These are phyloP conservation scores for Dissophora globulifera DNA, from an alignment of 192 early-diverging fungal species.

Conservation along the genomic window DNA sequence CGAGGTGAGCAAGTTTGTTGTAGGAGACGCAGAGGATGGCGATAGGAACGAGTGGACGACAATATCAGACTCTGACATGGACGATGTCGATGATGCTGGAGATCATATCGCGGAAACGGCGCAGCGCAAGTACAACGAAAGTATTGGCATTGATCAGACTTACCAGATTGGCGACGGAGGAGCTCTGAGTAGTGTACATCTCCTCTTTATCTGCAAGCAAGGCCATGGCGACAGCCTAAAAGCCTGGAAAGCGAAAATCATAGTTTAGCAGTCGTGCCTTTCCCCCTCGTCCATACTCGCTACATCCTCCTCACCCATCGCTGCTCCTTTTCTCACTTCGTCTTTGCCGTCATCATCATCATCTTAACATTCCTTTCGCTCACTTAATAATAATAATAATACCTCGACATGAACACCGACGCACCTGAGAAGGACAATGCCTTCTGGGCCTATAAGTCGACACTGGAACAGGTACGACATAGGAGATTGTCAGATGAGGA, in stretches of 20 bases:
- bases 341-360: too few species aligned
- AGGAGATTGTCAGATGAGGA: too few species aligned
- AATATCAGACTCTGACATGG: not conserved
- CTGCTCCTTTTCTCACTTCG: too few species aligned
- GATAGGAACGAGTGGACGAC: not conserved
- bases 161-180: constrained; percentile 38
- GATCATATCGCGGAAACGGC: too few species aligned
- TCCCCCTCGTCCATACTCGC: not conserved
- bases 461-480: constrained; percentile 48
- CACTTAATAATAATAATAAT: not conserved
- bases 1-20: constrained; percentile 48
- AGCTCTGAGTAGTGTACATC: constrained; percentile 26
- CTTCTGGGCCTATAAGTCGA: constrained; percentile 48
- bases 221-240: constrained; percentile 12
- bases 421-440: constrained; percentile 46
- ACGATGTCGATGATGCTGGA: not conserved
- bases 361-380: not conserved
- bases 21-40: not conserved
- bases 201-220: constrained; percentile 45
- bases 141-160: not conserved
- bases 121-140: not conserved
- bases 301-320: not conserved
- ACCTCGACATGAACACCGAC: constrained; percentile 30
- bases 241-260: constrained; percentile 14
- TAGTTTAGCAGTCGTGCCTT: not conserved